These are phyloP conservation scores for Cladosporium austrohemisphaericum DNA, from an alignment of 2,329 filamentous ascomycete genomes.

Conservation along the genomic window DNA sequence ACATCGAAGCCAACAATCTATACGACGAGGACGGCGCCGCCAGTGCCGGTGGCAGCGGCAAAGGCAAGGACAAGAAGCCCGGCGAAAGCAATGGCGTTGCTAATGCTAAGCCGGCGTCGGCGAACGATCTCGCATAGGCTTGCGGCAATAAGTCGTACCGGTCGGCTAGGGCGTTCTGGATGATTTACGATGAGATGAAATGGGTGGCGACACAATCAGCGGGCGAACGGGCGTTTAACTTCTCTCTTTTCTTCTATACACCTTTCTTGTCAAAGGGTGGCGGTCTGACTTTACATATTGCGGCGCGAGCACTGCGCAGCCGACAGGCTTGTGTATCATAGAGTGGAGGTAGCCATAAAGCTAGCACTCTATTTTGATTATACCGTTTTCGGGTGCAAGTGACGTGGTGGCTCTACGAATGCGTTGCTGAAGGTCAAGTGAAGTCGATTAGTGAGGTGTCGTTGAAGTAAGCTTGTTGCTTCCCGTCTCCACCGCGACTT, in stretches of 20 bases:
- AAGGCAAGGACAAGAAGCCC: conserved; percentile 29
- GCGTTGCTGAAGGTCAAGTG: not conserved
- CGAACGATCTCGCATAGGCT: conserved; percentile 6
- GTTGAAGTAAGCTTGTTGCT: conserved; percentile 9
- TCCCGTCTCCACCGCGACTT: not conserved
- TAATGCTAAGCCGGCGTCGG: conserved; percentile 1
- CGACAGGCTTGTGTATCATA: conserved; percentile 2
- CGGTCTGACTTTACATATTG: no score
- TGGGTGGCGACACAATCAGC: conserved; percentile 3
- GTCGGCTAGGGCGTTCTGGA: not conserved
- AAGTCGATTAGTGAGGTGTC: not conserved
- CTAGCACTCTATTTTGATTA: conserved; percentile 1
- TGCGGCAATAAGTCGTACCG: not conserved
- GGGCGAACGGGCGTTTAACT: conserved; percentile 9
- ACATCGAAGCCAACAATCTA: conserved; percentile 36
- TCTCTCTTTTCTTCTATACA: no score
- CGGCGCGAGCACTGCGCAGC: conserved; percentile 1
- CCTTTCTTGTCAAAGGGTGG: no score
- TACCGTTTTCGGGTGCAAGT: not conserved
- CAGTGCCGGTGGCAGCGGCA: conserved; percentile 23
- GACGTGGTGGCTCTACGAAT: no score
- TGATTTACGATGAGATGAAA: conserved; percentile 15
- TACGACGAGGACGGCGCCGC: conserved; percentile 36
- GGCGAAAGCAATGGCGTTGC: conserved; percentile 27
- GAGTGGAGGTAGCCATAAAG: not conserved